phyloP scores from a whole-genome alignment of 2,329 filamentous ascomycete species.

The Aspergillus eucalypticola region DNA sequence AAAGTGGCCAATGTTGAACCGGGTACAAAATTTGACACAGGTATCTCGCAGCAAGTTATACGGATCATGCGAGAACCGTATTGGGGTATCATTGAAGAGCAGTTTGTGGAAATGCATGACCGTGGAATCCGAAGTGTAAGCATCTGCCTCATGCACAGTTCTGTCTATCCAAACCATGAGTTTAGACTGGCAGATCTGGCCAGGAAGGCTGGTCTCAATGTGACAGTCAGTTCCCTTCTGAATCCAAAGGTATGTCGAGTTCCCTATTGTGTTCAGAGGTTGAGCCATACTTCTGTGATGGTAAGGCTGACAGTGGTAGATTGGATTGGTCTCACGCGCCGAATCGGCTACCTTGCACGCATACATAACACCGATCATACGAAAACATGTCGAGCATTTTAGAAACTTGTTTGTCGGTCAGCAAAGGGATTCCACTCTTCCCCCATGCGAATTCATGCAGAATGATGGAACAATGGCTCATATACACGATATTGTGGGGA shows the following conservation, averaged over 20 bases:
- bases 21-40: slow-evolving; percentile 60
- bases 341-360: slow-evolving; percentile 75
- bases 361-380: slow-evolving; percentile 73
- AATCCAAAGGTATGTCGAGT: slow-evolving; percentile 66
- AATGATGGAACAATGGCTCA: slow-evolving; percentile 4
- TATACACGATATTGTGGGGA: slow-evolving; percentile 10
- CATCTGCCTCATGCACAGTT: slow-evolving; percentile 83
- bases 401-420: slow-evolving; percentile 69
- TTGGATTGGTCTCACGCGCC: slow-evolving; percentile 62
- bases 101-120: slow-evolving; percentile 65
- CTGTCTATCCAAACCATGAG: slow-evolving; percentile 83
- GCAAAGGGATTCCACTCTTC: slow-evolving; percentile 50
- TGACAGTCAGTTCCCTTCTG: slow-evolving; percentile 72
- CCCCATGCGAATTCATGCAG: neutral
- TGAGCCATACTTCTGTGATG: neutral
- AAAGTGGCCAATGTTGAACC: slow-evolving; percentile 18
- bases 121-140: slow-evolving; percentile 73
- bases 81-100: slow-evolving; percentile 53
- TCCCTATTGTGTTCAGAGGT: neutral
- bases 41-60: slow-evolving; percentile 65
- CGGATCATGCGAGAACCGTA: slow-evolving; percentile 62
- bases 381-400: slow-evolving; percentile 61
- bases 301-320: neutral
- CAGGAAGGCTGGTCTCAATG: slow-evolving; percentile 71
- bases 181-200: slow-evolving; percentile 71